Conservation (phyloP, 2,329 filamentous ascomycete species). For the Diaporthe ilicicola region DNA sequence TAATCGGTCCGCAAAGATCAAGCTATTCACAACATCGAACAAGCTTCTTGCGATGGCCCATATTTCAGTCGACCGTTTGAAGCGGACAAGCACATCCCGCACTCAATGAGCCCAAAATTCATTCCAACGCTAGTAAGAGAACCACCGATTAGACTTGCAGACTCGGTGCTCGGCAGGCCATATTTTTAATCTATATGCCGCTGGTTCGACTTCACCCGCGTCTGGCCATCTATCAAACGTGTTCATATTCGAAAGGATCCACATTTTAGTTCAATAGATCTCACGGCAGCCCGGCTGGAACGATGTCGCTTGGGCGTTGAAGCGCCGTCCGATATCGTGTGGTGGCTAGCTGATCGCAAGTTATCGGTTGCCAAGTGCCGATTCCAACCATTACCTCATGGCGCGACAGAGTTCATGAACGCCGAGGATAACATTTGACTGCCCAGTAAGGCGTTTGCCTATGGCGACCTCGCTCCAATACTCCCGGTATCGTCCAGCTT, state of each 20-base stretch:
- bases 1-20: background rate
- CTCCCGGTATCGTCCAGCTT: slow-evolving; percentile 3
- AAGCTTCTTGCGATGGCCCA: slow-evolving; percentile 6
- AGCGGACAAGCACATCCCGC: background rate
- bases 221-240: background rate
- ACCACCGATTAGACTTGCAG: slow-evolving; percentile 28
- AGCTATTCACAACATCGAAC: slow-evolving; percentile 11
- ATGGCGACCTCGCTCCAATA: slow-evolving; percentile 5
- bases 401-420: background rate
- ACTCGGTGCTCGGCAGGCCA: slow-evolving; percentile 7
- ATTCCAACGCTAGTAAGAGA: background rate
- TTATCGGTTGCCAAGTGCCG: slow-evolving; percentile 5
- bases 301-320: background rate
- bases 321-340: background rate
- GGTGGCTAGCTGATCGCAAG: background rate
- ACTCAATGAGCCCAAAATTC: background rate
- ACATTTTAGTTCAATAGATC: background rate
- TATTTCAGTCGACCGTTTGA: background rate
- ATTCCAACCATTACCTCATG: background rate
- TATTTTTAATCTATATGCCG: background rate
- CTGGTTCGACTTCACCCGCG: background rate
- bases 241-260: background rate
- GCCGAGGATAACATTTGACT: background rate
- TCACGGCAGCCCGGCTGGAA: background rate
- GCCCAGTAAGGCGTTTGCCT: slow-evolving; percentile 7